Conservation (phyloP, 257 asterid species). For the Solanum paucissectum region DNA sequence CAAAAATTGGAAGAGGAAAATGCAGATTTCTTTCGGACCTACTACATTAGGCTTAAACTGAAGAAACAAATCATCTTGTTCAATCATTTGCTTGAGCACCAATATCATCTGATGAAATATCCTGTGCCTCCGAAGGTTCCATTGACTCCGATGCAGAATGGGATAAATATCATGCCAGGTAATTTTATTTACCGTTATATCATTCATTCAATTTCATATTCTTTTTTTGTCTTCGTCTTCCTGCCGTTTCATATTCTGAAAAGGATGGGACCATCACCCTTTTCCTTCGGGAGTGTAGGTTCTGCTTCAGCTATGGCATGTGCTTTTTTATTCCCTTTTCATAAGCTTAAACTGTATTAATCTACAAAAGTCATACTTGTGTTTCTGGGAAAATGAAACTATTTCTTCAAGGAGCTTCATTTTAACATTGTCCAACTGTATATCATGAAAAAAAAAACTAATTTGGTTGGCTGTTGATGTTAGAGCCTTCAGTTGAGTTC, state of each 20-base stretch:
- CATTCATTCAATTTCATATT: background rate
- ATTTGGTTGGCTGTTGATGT: background rate
- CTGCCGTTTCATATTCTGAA: background rate
- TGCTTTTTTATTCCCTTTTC: background rate
- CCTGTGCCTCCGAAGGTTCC: constrained; percentile 74
- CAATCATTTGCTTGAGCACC: constrained; percentile 89
- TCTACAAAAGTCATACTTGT: background rate
- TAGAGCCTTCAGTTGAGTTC: background rate
- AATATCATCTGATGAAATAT: constrained; percentile 69
- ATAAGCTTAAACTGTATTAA: background rate
- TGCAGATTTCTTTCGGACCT: constrained; percentile 81
- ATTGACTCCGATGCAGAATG: constrained; percentile 72
- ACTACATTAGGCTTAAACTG: constrained; percentile 87
- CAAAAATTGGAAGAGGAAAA: constrained; percentile 97
- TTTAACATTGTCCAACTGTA: background rate
- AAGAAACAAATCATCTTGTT: constrained; percentile 87
- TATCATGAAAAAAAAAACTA: background rate
- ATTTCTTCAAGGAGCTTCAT: background rate
- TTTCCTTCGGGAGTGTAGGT: background rate
- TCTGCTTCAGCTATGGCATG: background rate
- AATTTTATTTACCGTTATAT: constrained; percentile 6
- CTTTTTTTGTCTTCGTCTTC: background rate
- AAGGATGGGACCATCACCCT: background rate
- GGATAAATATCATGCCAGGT: constrained; percentile 85
- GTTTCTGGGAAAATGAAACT: background rate